These are phyloP conservation scores for Pythium catenulatum DNA, from an alignment of 352 stramenopile species.

Conservation along the genomic window DNA sequence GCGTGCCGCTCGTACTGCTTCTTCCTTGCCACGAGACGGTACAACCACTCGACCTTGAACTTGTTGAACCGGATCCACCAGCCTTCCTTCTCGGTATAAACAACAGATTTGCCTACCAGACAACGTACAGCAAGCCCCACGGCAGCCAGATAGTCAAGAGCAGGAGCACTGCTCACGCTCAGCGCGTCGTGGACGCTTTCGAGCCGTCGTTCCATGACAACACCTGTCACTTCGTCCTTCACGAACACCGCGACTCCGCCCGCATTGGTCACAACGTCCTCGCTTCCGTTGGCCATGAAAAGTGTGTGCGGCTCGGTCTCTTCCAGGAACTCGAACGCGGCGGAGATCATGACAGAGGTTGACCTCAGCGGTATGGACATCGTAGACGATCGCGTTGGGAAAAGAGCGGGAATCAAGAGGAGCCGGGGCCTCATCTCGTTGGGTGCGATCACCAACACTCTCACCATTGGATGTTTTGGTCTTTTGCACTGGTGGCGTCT, in stretches of 20 bases:
- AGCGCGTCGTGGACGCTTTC: constrained; percentile 13
- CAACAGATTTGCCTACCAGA: too few relatives aligned
- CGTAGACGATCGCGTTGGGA: too few relatives aligned
- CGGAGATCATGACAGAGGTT: neutral
- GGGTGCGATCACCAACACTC: neutral
- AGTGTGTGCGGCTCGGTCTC: neutral
- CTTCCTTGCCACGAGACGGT: neutral
- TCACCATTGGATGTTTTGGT: too few relatives aligned
- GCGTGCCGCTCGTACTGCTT: neutral
- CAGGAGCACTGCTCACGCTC: neutral
- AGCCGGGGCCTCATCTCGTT: too few relatives aligned
- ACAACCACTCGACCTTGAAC: neutral
- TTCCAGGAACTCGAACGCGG: neutral
- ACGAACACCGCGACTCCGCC: neutral
- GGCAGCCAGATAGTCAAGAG: neutral
- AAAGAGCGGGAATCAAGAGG: too few relatives aligned
- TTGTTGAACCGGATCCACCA: neutral
- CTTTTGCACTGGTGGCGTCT: too few relatives aligned
- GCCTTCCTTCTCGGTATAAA: too few relatives aligned
- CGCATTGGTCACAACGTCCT: neutral
- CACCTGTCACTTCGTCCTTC: neutral
- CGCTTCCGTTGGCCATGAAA: constrained; percentile 9
- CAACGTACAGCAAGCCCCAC: neutral
- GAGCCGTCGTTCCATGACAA: neutral
- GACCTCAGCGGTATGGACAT: neutral